These are phyloP conservation scores for Rhizopus delemar DNA, from an alignment of 371 early-diverging fungal genomes.

Conservation along the genomic window DNA sequence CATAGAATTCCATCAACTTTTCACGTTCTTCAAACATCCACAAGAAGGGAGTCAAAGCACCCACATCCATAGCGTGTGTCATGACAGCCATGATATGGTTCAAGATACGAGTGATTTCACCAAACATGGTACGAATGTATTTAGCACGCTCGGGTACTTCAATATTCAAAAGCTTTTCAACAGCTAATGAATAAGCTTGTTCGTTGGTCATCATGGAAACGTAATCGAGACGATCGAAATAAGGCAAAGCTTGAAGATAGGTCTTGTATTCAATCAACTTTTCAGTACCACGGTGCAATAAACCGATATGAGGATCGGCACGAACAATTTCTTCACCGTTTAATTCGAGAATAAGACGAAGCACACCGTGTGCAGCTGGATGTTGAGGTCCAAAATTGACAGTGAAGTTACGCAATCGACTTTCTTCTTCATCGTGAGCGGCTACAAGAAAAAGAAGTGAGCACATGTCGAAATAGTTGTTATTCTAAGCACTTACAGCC, in stretches of 20 bases:
- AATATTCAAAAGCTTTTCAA: conserved; percentile 96
- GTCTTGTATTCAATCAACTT: conserved; percentile 98
- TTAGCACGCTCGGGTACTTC: conserved; percentile 93
- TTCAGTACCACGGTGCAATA: conserved; percentile 97
- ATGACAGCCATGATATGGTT: conserved; percentile 98
- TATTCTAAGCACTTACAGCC: conserved; percentile 33
- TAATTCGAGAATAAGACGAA: conserved; percentile 94
- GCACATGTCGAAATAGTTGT: background rate
- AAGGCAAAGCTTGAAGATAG: conserved; percentile 96
- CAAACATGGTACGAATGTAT: conserved; percentile 96
- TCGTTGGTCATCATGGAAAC: conserved; percentile 97
- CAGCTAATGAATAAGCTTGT: conserved; percentile 93
- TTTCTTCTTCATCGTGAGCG: conserved; percentile 55
- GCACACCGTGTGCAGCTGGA: conserved; percentile 98
- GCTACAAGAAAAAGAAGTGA: conserved; percentile 20
- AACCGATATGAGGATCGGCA: conserved; percentile 96
- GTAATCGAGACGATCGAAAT: conserved; percentile 98
- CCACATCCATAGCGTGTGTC: conserved; percentile 96
- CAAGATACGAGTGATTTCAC: conserved; percentile 94
- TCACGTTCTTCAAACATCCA: conserved; percentile 99
- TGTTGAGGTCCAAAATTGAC: conserved; percentile 99
- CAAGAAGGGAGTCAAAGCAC: conserved; percentile 96
- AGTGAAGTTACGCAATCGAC: conserved; percentile 75
- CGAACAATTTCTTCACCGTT: conserved; percentile 91
- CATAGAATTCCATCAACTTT: conserved; percentile 97